Evolutionary conservation across 2,329 filamentous ascomycete genomes (phyloP), one percentile per base, ranked within the genome.

Genomic region (Colletotrichum sp.): DNA sequence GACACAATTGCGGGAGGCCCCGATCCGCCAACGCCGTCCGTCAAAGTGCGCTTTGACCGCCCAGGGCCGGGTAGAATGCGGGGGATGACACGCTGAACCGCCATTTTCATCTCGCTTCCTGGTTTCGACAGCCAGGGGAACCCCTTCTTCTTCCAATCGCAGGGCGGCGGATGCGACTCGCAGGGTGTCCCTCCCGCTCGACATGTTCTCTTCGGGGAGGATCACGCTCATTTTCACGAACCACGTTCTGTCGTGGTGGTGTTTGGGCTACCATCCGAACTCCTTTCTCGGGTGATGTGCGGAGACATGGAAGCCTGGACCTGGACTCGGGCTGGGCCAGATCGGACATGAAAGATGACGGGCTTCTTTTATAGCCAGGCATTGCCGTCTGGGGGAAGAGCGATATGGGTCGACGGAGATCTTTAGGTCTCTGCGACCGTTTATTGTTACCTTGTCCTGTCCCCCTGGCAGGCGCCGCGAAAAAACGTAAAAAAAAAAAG

Each of bases 91-190:
- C 63, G 18, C 68, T 66, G 52, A 32, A n/a, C 16, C n/a, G 34
- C 68, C 48, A 72, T 71, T 67, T 32, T 75, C 62, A 75, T 72
- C 72, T 68, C 68, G 63, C 72, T 67, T 60, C 62, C 24, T 55
- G 72, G 28, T 60, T 75, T 65, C 63, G 68, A 72, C 62, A 66
- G 68, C 26, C 68, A 72, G 60, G 72, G 68, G 68, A 34, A 55
- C 39, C 69, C 72, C 63, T 75, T 62, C 55, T 68, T 55, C 36
- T 36, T 34, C 72, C 72, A 67, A 44, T 55, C 16, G 36, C n/a
- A 13, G 16, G 28, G 15, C 68, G 18, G 68, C 30, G 55, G 55
- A 60, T 48, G 60, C 26, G 36, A 28, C 55, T 52, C 15, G 1
- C 26, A 28, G 26, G 59, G 32, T 65, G 34, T 65, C 32, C 22